phyloP scores from a whole-genome alignment of 1,139 yeast species.

The Magnusiomyces clavatus region DNA sequence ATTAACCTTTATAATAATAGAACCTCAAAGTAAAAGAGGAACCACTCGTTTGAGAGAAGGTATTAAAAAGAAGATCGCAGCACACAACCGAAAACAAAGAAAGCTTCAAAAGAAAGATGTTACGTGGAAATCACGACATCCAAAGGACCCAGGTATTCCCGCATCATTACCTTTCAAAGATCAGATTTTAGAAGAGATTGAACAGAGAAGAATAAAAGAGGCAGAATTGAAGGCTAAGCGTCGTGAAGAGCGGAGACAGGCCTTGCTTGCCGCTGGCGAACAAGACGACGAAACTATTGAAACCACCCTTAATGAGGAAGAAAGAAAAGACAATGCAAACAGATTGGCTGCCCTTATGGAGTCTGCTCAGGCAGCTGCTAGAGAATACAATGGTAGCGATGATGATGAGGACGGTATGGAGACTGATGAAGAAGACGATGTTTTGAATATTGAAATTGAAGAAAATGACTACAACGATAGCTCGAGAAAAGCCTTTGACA shows the following conservation, averaged over 20 bases:
- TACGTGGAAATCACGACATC: conserved; percentile 81
- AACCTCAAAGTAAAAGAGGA: conserved; percentile 77
- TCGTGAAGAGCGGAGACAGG: conserved; percentile 13
- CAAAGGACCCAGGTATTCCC: conserved; percentile 93
- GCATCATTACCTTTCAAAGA: conserved; percentile 91
- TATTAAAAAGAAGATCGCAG: conserved; percentile 89
- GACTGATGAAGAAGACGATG: conserved; percentile 19
- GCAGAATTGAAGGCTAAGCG: conserved; percentile 19
- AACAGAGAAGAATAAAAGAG: conserved; percentile 52
- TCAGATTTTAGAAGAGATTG: conserved; percentile 71
- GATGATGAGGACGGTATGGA: conserved; percentile 29
- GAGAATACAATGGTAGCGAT: conserved; percentile 47
- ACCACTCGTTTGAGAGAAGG: conserved; percentile 94
- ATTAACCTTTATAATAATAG: conserved; percentile 23
- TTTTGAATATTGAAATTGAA: conserved; percentile 13
- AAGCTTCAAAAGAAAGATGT: conserved; percentile 79
- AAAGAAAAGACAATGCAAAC: conserved; percentile 30
- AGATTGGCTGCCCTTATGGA: conserved; percentile 83
- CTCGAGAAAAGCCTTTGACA: conserved; percentile 70
- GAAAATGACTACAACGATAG: conserved; percentile 41
- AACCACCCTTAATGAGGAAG: conserved; percentile 6
- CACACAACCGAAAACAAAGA: conserved; percentile 78
- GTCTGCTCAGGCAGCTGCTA: conserved; percentile 78
- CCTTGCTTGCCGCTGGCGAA: conserved; percentile 28
- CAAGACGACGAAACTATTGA: conserved; percentile 43